Evolutionary conservation across 768 basidiomycete genomes (phyloP).

Genomic region (Kondoa malvinella): DNA sequence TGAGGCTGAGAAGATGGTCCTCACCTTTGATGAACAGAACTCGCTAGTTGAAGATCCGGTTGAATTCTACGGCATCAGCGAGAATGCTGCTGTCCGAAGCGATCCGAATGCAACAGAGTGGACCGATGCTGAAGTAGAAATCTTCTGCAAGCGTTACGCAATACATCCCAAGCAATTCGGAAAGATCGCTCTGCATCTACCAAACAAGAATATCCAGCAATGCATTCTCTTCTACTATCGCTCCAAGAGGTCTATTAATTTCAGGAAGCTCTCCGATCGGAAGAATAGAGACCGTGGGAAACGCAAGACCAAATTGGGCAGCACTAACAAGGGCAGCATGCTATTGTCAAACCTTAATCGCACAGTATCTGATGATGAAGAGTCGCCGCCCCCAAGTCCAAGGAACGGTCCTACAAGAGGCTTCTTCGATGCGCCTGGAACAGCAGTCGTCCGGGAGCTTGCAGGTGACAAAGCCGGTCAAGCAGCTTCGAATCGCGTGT

Average conservation of each 20-base stretch:
- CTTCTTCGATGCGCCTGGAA: background rate
- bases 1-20: conserved; percentile 36
- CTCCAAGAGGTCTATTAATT: conserved; percentile 83
- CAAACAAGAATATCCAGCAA: conserved; percentile 69
- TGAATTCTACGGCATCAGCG: conserved; percentile 48
- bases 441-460: too few species aligned
- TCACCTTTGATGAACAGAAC: conserved; percentile 68
- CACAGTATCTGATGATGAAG: conserved; percentile 13
- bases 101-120: conserved; percentile 42
- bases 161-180: conserved; percentile 87
- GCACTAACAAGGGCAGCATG: conserved; percentile 54
- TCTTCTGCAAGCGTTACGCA: conserved; percentile 65
- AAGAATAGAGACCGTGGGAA: conserved; percentile 51
- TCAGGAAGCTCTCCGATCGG: conserved; percentile 54
- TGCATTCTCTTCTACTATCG: conserved; percentile 89
- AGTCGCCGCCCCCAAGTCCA: background rate
- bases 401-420: background rate
- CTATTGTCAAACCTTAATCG: conserved; percentile 54
- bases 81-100: conserved; percentile 40
- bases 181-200: conserved; percentile 60
- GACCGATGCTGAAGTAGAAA: conserved; percentile 65
- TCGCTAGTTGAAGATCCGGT: conserved; percentile 57
- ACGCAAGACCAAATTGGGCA: conserved; percentile 37
- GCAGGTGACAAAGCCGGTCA: background rate
- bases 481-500: background rate